Percentiles rank a stretch among this genome's conserved stretches.
Conservation (phyloP, 805 yeast species). For the Suhomyces prunicola region DNA sequence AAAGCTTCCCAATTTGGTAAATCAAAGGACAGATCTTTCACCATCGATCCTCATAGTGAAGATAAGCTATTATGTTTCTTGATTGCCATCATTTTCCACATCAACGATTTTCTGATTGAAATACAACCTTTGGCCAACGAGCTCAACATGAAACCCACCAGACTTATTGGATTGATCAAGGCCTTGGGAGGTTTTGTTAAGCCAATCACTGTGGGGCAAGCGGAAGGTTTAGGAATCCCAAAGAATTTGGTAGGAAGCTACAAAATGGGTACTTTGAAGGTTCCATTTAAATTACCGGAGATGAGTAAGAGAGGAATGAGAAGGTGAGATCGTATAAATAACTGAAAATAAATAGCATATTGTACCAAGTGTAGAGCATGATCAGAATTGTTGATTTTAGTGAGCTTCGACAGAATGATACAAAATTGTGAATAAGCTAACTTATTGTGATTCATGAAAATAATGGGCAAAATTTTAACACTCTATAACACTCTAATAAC, state of each 20-base stretch:
- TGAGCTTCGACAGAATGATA: no score
- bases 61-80: constrained; percentile 82
- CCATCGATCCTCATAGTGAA: constrained; percentile 83
- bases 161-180: constrained; percentile 63
- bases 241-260: constrained; percentile 58
- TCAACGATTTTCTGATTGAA: constrained; percentile 73
- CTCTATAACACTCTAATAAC: neutral
- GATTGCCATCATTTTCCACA: constrained; percentile 67
- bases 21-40: constrained; percentile 71
- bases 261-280: constrained; percentile 79
- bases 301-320: constrained; percentile 54
- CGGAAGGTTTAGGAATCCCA: constrained; percentile 68
- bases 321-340: neutral
- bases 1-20: constrained; percentile 66
- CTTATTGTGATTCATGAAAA: neutral
- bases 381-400: no score
- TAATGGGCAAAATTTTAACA: neutral
- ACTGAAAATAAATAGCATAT: neutral
- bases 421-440: neutral
- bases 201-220: constrained; percentile 68
- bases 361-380: neutral
- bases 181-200: constrained; percentile 81
- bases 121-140: constrained; percentile 82
- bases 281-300: constrained; percentile 88
- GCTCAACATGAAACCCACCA: constrained; percentile 74